Evolutionary conservation across 768 basidiomycete genomes (phyloP), one percentile per base, ranked within the genome.

Genomic region (Pleurotus tuber-regium): DNA sequence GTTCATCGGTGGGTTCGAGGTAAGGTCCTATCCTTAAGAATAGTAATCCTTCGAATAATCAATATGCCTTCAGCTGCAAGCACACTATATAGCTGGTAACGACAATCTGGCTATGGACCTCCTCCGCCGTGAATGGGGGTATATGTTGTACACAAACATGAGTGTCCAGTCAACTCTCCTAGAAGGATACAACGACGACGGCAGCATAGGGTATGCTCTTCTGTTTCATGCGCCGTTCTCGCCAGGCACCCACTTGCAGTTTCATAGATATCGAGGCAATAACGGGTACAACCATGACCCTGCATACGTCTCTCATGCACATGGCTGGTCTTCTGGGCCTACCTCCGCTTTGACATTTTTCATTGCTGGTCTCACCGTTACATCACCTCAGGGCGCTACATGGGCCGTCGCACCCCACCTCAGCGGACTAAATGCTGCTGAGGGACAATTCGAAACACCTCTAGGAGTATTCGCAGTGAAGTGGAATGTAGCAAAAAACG

Each of bases 281-380:
- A 61, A 64, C 16, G 82, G 82, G 4, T 83, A 83, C 66, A 77
- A 78, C 61, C 70, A 75, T 61, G 82, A 83, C 57, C 68, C 79
- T 1, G 70, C 80, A 0, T 83, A 82, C 61, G 82, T 79, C 6
- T 78, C 76, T n/a, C 80, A 82, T 58, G 64, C 78, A 1, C 82
- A 83, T 56, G 80, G 80, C 4, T 83, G 82, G 82, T 77, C 75
- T 52, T 67, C 79, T 0, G 82, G 80, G 0, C 78, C 82, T 0
- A 83, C 82, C 0, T 76, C 78, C 4, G 78, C 80, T 4, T 65
- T 82, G 9, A 80, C 80, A 2, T 78, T 76, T 63, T 82, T 80
- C 59, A 70, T 82, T 25, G 69, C 80, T 10, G 81, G 81, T n/a
- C 64, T 83, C 9, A 70, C 67, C 11, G 67, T 82, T 19, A 78